phyloP scores from a whole-genome alignment of 495 filamentous ascomycete genomes.

The Mytilinidion resinicola region DNA sequence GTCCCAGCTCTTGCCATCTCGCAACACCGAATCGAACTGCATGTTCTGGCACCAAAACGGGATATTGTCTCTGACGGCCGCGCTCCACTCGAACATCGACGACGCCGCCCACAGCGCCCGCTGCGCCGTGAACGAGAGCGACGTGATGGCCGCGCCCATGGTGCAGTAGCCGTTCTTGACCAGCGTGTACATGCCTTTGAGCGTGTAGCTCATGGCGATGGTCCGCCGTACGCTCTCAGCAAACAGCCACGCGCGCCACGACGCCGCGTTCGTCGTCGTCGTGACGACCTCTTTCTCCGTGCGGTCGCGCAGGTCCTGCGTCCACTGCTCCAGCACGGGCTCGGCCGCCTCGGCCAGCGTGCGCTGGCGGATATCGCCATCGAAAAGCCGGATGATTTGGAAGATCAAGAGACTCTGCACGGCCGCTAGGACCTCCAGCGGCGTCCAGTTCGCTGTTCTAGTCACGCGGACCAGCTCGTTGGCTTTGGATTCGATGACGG shows the following conservation, averaged over 20 bases:
- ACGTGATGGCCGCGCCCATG: slow-evolving; percentile 17
- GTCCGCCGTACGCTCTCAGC: slow-evolving; percentile 43
- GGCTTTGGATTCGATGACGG: slow-evolving; percentile 22
- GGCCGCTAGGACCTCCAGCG: slow-evolving; percentile 34
- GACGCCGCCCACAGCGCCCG: slow-evolving; percentile 37
- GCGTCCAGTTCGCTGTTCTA: slow-evolving; percentile 13
- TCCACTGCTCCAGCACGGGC: slow-evolving; percentile 41
- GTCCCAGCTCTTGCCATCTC: slow-evolving; percentile 8
- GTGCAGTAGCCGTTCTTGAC: slow-evolving; percentile 40
- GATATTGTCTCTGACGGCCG: not conserved
- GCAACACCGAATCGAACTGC: slow-evolving; percentile 15
- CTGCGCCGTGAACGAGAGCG: slow-evolving; percentile 38
- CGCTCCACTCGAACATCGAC: slow-evolving; percentile 29
- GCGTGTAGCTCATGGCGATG: slow-evolving; percentile 37
- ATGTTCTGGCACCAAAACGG: slow-evolving; percentile 16
- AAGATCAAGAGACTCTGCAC: slow-evolving; percentile 46
- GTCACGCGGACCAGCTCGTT: slow-evolving; percentile 16
- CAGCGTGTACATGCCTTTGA: slow-evolving; percentile 38
- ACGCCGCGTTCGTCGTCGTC: slow-evolving; percentile 10
- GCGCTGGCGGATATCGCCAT: slow-evolving; percentile 48
- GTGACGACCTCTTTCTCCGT: slow-evolving; percentile 4
- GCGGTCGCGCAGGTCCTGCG: slow-evolving; percentile 31
- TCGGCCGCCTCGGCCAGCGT: slow-evolving; percentile 43
- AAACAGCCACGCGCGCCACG: slow-evolving; percentile 42
- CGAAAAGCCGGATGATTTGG: slow-evolving; percentile 53